phyloP scores from a whole-genome alignment of 2,329 filamentous ascomycete genomes.

The Cercospora sp. region DNA sequence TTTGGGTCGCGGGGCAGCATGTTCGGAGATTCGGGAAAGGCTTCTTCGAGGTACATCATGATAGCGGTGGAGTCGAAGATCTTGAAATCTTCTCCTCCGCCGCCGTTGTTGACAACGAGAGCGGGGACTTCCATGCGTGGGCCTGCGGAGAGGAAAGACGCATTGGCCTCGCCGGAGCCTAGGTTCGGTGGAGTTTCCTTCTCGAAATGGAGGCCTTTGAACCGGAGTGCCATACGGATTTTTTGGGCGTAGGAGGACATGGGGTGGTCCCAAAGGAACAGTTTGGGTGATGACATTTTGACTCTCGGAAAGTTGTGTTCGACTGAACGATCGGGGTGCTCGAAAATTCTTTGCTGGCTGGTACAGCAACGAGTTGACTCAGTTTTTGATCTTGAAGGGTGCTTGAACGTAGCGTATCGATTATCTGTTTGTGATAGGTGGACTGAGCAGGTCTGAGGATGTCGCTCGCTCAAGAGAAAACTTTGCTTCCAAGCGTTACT shows the following conservation, averaged over 20 bases:
- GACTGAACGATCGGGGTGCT: not conserved
- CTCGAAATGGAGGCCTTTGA: conserved; percentile 41
- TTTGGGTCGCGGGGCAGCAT: conserved; percentile 23
- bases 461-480: not conserved
- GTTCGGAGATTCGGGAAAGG: conserved; percentile 27
- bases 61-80: conserved; percentile 40
- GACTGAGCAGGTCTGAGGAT: not conserved
- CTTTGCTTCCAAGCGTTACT: not conserved
- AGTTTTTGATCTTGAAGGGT: not conserved
- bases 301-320: not conserved
- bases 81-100: conserved; percentile 29
- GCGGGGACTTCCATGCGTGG: conserved; percentile 41
- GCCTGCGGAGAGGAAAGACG: conserved; percentile 32
- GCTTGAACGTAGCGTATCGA: not conserved
- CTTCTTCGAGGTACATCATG: conserved; percentile 36
- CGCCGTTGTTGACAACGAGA: conserved; percentile 20
- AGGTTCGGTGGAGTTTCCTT: conserved; percentile 39
- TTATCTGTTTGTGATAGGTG: not conserved
- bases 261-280: conserved; percentile 34
- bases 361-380: not conserved
- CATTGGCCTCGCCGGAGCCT: conserved; percentile 37
- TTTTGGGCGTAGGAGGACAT: conserved; percentile 43
- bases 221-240: conserved; percentile 40
- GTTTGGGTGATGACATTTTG: conserved; percentile 18
- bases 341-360: not conserved